Conservation (phyloP, 1,139 yeast genomes). For the Kodamaea alishanica region DNA sequence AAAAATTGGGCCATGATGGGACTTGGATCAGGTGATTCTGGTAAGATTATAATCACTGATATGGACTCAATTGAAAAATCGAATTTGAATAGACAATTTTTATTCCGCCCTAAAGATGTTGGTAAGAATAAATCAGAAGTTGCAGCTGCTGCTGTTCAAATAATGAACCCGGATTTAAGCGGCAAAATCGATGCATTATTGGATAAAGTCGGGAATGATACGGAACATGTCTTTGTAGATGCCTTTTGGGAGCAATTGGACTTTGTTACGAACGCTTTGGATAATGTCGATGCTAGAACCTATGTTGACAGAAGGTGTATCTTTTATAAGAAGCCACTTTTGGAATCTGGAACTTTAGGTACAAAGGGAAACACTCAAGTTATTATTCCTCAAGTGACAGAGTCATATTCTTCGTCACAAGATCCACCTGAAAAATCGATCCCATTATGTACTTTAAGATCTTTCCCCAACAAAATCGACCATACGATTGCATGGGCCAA, state of each 20-base stretch:
- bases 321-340: constrained; percentile 82
- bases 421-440: constrained; percentile 98
- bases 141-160: constrained; percentile 79
- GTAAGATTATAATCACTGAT: constrained; percentile 83
- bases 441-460: constrained; percentile 93
- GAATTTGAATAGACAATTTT: constrained; percentile 90
- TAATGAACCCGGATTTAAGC: constrained; percentile 77
- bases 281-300: constrained; percentile 95
- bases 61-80: constrained; percentile 94
- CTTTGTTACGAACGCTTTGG: constrained; percentile 92
- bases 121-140: constrained; percentile 88
- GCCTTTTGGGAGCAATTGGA: constrained; percentile 83
- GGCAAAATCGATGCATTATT: constrained; percentile 74
- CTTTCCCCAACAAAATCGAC: constrained; percentile 96
- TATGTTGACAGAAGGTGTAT: constrained; percentile 97
- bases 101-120: constrained; percentile 91
- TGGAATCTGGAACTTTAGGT: constrained; percentile 96
- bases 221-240: constrained; percentile 83
- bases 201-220: constrained; percentile 92
- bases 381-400: constrained; percentile 87
- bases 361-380: constrained; percentile 99
- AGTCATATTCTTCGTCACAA: constrained; percentile 91
- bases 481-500: constrained; percentile 99
- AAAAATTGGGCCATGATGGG: constrained; percentile 99
- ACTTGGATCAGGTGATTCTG: constrained; percentile 85